Base-by-base conservation (phyloP, 208 protist species). In the Acanthamoeba lenticulata region DNA sequence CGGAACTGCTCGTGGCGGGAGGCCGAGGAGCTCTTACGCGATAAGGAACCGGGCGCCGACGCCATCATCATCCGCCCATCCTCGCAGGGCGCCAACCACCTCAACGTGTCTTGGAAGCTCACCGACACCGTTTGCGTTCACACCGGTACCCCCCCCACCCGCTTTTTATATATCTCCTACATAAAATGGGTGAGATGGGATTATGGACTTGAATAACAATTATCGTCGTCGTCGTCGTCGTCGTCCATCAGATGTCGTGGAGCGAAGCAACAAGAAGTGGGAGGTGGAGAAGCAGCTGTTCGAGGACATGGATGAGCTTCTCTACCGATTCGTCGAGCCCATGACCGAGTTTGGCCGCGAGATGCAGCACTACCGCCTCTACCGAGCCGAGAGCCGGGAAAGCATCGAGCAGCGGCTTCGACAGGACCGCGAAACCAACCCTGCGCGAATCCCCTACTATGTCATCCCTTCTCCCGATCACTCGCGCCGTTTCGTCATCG, bases 51-150 rank as follows among this genome's bases (percentile, higher is more conserved):
- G 19, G 74, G 74, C 11, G 74, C 17, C 21, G 74, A 85, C 5
- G 74, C 74, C 7, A 52, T 85, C 74, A 85, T 85, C 44, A 52
- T 85, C 74, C 74, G 74, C 7, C 74, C 74, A 13, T 57, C 42
- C 21, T 85, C 74, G 4, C 38, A 85, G 44, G 74, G 74, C 38
- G 44, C n/a, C n/a, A 36, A 85, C 42, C 74, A 85, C 74, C 74
- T 85, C 40, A 85, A 45, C 74, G 49, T 85, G 2, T 57, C 74
- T 9, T 85, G 74, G 74, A 85, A 85, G 74, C 44, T 85, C 74
- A 57, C 38, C 40, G 74, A 85, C 74, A 55, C 38, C 40, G 44
- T 85, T 32, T 57, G 38, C 74, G 29, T 85, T n/a, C 74, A 85
- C 44, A 85, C 74, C 27, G 74, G 44, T 55, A 55, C 9, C 52